Percentiles rank a stretch among this genome's conserved stretches.
phyloP scores from a whole-genome alignment of 1,139 yeast species.

The Saccharomycopsis phalli region DNA sequence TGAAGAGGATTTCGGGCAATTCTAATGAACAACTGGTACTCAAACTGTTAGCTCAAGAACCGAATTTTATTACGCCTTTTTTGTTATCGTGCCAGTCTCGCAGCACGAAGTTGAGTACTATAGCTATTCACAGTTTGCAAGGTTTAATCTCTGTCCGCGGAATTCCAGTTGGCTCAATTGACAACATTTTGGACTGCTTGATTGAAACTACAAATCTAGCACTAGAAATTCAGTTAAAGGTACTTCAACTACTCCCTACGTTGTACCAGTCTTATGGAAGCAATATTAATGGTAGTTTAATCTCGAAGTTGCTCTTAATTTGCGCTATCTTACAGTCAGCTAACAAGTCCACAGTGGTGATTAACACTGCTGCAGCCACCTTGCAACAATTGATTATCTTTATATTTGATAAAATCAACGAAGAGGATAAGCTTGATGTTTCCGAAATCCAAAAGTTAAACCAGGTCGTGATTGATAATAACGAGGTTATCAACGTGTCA shows the following conservation, averaged over 20 bases:
- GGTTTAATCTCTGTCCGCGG: constrained; percentile 43
- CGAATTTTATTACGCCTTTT: constrained; percentile 60
- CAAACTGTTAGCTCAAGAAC: constrained; percentile 31
- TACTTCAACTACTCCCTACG: constrained; percentile 77
- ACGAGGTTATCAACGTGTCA: constrained; percentile 35
- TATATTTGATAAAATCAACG: constrained; percentile 56
- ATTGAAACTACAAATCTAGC: constrained; percentile 70
- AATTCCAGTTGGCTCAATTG: constrained; percentile 45
- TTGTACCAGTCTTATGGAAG: constrained; percentile 56
- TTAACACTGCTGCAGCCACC: constrained; percentile 91
- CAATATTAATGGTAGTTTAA: constrained; percentile 44
- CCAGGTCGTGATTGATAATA: constrained; percentile 38
- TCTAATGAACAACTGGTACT: constrained; percentile 21
- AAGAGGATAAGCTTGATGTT: constrained; percentile 29
- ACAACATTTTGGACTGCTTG: constrained; percentile 54
- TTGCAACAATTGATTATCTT: constrained; percentile 74
- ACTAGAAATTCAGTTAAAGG: constrained; percentile 74
- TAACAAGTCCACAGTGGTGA: constrained; percentile 66
- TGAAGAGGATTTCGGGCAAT: constrained; percentile 30
- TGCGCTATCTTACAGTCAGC: constrained; percentile 65
- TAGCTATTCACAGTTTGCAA: constrained; percentile 64
- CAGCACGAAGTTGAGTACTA: constrained; percentile 62
- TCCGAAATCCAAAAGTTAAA: constrained; percentile 22
- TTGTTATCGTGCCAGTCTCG: constrained; percentile 64
- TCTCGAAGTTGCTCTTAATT: constrained; percentile 54